These are phyloP conservation scores for Mortierella alpina DNA, from an alignment of 192 early-diverging fungal species.

Conservation along the genomic window DNA sequence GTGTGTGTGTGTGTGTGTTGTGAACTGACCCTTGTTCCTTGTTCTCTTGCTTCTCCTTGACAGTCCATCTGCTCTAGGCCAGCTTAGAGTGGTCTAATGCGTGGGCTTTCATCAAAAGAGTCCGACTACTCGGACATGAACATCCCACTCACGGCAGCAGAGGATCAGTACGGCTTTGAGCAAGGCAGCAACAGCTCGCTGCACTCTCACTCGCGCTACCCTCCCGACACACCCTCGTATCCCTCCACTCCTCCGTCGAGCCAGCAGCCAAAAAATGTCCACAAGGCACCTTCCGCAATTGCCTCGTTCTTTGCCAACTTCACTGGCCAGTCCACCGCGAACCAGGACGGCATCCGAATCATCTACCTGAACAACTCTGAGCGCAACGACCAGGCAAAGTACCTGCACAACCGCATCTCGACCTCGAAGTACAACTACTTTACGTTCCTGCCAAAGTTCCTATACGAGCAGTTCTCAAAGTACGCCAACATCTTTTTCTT, in stretches of 20 bases:
- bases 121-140: slow-evolving; percentile 58
- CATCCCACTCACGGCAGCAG: slow-evolving; percentile 52
- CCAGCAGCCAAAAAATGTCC: slow-evolving; percentile 5
- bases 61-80: not conserved
- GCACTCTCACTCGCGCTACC: slow-evolving; percentile 23
- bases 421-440: slow-evolving; percentile 95
- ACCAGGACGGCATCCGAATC: slow-evolving; percentile 64
- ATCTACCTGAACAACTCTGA: slow-evolving; percentile 91
- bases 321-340: slow-evolving; percentile 18
- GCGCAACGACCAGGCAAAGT: slow-evolving; percentile 83
- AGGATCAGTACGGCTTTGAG: slow-evolving; percentile 36
- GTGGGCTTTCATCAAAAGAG: slow-evolving; percentile 53
- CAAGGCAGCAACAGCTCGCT: slow-evolving; percentile 15
- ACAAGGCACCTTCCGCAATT: slow-evolving; percentile 9
- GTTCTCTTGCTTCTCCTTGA: not conserved
- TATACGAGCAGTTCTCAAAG: slow-evolving; percentile 97
- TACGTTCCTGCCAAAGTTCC: slow-evolving; percentile 96
- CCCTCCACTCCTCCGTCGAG: not conserved
- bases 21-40: not conserved
- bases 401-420: slow-evolving; percentile 91
- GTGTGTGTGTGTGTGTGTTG: no score
- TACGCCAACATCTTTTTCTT: slow-evolving; percentile 99
- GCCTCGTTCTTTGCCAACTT: slow-evolving; percentile 19
- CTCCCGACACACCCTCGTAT: slow-evolving; percentile 26
- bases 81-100: slow-evolving; percentile 28